Percentiles rank a stretch among this genome's conserved stretches.
Evolutionary conservation across 2,329 filamentous ascomycete species (phyloP).

Genomic region (Alternaria triticimaculans): DNA sequence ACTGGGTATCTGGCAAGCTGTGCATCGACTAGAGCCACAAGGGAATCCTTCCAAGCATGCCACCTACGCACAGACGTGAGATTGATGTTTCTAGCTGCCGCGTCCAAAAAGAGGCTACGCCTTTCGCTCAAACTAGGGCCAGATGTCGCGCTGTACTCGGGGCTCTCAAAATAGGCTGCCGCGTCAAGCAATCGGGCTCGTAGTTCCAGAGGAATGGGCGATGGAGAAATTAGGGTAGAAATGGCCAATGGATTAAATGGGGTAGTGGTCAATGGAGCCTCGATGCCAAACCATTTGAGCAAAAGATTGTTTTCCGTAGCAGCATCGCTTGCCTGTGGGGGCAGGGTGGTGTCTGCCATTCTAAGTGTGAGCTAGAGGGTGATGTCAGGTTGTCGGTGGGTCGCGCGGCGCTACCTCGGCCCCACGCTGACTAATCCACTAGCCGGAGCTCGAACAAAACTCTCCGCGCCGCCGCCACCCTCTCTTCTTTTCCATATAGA

Average conservation of each 20-base stretch:
- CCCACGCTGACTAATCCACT: slow-evolving; percentile 6
- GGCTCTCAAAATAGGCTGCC: neutral
- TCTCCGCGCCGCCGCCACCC: slow-evolving; percentile 13
- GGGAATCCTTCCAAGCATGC: neutral
- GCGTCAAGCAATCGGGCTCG: neutral
- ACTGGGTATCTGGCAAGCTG: neutral
- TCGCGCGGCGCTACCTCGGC: slow-evolving; percentile 1
- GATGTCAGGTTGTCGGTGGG: neutral
- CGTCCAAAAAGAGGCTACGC: neutral
- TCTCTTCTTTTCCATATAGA: slow-evolving; percentile 37
- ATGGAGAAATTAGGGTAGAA: neutral
- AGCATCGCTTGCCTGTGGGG: neutral
- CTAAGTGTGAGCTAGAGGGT: neutral
- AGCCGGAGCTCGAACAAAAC: slow-evolving; percentile 20
- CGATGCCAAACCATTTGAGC: neutral
- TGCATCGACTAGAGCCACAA: neutral
- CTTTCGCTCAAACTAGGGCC: neutral
- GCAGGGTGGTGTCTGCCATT: neutral
- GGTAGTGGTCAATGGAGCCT: neutral
- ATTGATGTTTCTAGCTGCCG: neutral
- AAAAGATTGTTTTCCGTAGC: neutral
- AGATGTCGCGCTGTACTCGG: neutral
- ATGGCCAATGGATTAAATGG: neutral
- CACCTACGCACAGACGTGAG: neutral
- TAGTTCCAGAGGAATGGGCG: neutral